Conservation (phyloP, 345 rosid species). For the Schrenkiella parvula region DNA sequence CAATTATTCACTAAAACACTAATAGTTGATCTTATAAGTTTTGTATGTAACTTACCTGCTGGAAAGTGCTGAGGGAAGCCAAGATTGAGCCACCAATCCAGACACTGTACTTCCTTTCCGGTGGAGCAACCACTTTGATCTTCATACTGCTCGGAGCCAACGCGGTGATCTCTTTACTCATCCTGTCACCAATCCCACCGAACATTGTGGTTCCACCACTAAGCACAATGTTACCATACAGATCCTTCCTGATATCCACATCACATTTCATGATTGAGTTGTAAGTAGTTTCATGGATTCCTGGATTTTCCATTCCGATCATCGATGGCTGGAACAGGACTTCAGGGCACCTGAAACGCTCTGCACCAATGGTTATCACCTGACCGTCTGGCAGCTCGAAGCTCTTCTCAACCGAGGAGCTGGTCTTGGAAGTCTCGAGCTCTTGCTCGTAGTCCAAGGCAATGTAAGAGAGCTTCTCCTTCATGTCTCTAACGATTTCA, state of each 20-base stretch:
- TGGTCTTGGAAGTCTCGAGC: constrained; percentile 56
- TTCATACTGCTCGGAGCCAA: constrained; percentile 72
- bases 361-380: constrained; percentile 62
- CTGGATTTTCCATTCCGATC: constrained; percentile 68
- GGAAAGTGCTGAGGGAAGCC: constrained; percentile 60
- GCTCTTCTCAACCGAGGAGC: constrained; percentile 61
- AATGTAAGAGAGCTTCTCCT: constrained; percentile 63
- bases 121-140: constrained; percentile 62
- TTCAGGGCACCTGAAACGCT: constrained; percentile 71
- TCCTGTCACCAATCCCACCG: constrained; percentile 59
- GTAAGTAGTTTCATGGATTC: constrained; percentile 66
- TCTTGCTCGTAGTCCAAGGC: constrained; percentile 72
- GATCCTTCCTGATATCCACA: constrained; percentile 63
- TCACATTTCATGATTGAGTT: constrained; percentile 61
- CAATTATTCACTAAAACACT: background rate
- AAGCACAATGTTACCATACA: constrained; percentile 59
- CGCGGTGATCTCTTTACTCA: constrained; percentile 68
- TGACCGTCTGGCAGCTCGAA: constrained; percentile 70
- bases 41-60: constrained; percentile 44
- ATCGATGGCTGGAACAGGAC: constrained; percentile 68
- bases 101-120: constrained; percentile 66
- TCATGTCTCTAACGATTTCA: constrained; percentile 66
- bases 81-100: constrained; percentile 62
- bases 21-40: background rate
- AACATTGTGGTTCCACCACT: constrained; percentile 67